A percentile compares a stretch with the other conserved stretches of the same genome.
Evolutionary conservation across 148 eudicot species (phyloP).

Genomic region (Rhododendron vialii): DNA sequence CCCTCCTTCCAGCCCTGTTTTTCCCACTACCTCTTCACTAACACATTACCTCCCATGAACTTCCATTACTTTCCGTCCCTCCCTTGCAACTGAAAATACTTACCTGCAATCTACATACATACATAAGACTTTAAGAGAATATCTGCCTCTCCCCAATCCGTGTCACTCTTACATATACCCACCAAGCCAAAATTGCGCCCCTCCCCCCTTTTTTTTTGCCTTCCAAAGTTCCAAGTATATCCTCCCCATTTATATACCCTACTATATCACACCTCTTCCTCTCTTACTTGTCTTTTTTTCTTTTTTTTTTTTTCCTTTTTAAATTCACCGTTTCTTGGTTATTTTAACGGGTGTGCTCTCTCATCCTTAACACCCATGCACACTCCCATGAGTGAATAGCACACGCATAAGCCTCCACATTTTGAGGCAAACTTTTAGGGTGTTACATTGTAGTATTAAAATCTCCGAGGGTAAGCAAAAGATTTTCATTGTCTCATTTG

Average conservation of each 20-base stretch:
- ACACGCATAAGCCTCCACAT: background rate
- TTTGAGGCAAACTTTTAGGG: background rate
- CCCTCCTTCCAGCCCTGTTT: too few relatives aligned
- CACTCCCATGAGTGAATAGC: background rate
- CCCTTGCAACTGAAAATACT: too few relatives aligned
- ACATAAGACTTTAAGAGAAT: too few relatives aligned
- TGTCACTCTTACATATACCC: background rate
- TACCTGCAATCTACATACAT: too few relatives aligned
- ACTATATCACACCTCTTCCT: background rate
- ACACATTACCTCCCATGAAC: too few relatives aligned
- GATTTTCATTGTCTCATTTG: constrained; percentile 1
- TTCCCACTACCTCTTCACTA: too few relatives aligned
- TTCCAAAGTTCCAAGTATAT: background rate
- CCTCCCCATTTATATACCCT: background rate
- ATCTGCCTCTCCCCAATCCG: too few relatives aligned
- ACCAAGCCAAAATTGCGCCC: background rate
- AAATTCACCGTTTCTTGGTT: background rate
- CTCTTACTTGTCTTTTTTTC: background rate
- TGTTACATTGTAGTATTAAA: background rate
- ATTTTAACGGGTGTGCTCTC: background rate
- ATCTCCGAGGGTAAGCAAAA: background rate
- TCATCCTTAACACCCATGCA: background rate
- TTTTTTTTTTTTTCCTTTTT: too few relatives aligned
- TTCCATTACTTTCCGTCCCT: too few relatives aligned
- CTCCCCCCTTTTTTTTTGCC: background rate